These are phyloP conservation scores for Dryas drummondii DNA, from an alignment of 306 rosid genomes.

Conservation along the genomic window DNA sequence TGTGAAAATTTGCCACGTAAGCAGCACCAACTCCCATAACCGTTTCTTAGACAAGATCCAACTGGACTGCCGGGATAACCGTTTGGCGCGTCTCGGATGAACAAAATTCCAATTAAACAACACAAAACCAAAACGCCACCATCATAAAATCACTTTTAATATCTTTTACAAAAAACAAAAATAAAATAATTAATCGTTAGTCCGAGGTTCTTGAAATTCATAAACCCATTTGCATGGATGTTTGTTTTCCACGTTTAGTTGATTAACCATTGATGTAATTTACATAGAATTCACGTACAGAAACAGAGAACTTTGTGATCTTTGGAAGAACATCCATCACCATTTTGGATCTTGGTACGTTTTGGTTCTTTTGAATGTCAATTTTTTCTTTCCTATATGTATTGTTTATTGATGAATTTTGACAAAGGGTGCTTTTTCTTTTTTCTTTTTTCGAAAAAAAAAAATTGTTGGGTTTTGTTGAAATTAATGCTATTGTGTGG, in stretches of 20 bases:
- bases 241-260: background rate
- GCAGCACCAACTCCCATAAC: slow-evolving; percentile 30
- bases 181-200: background rate
- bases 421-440: slow-evolving; percentile 6
- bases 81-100: slow-evolving; percentile 32
- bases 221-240: background rate
- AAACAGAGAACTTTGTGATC: background rate
- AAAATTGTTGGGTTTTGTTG: too few relatives aligned
- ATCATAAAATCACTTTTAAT: background rate
- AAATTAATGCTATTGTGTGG: too few relatives aligned
- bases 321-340: slow-evolving; percentile 3
- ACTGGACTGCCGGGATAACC: slow-evolving; percentile 23
- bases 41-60: slow-evolving; percentile 35
- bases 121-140: background rate
- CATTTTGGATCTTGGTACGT: background rate
- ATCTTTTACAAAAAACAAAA: background rate
- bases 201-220: background rate
- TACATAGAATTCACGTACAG: background rate
- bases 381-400: background rate
- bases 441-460: background rate
- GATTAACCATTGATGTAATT: background rate
- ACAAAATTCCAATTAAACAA: background rate
- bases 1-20: background rate
- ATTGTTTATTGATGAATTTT: too few relatives aligned
- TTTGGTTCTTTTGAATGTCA: background rate